Conservation (phyloP, 106 monocot genomes). For the Narthecium ossifragum region DNA sequence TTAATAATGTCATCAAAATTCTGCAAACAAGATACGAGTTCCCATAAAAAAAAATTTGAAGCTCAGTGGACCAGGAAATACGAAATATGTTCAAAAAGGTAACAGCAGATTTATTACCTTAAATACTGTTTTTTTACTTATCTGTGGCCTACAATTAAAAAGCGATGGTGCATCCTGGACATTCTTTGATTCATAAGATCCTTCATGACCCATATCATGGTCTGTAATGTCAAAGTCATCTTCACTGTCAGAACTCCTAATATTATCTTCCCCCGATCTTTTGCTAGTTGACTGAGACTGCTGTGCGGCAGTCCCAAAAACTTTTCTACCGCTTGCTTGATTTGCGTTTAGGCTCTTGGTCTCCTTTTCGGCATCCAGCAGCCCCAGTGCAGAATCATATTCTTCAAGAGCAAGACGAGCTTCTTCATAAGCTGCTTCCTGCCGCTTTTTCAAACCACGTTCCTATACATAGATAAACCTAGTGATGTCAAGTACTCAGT, state of each 20-base stretch:
- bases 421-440: slow-evolving; percentile 78
- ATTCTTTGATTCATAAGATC: slow-evolving; percentile 12
- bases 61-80: neutral
- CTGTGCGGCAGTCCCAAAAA: slow-evolving; percentile 48
- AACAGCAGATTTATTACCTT: slow-evolving; percentile 31
- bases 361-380: slow-evolving; percentile 23
- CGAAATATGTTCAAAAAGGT: neutral
- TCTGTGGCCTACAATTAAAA: too few species aligned
- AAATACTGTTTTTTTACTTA: slow-evolving; percentile 18
- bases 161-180: slow-evolving; percentile 27
- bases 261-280: slow-evolving; percentile 12
- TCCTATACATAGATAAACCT: slow-evolving; percentile 37
- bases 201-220: slow-evolving; percentile 13
- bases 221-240: slow-evolving; percentile 39
- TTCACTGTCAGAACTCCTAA: slow-evolving; percentile 56
- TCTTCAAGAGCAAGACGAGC: slow-evolving; percentile 71
- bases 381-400: slow-evolving; percentile 62
- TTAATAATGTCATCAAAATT: slow-evolving; percentile 49
- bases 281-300: slow-evolving; percentile 21
- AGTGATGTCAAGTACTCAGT: neutral
- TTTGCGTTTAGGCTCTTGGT: slow-evolving; percentile 8
- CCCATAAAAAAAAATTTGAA: neutral
- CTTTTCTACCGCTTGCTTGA: slow-evolving; percentile 57
- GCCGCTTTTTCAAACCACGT: slow-evolving; percentile 75
- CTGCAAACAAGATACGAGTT: slow-evolving; percentile 24